Evolutionary conservation across 768 basidiomycete species (phyloP).

Genomic region (Serendipita vermifera): DNA sequence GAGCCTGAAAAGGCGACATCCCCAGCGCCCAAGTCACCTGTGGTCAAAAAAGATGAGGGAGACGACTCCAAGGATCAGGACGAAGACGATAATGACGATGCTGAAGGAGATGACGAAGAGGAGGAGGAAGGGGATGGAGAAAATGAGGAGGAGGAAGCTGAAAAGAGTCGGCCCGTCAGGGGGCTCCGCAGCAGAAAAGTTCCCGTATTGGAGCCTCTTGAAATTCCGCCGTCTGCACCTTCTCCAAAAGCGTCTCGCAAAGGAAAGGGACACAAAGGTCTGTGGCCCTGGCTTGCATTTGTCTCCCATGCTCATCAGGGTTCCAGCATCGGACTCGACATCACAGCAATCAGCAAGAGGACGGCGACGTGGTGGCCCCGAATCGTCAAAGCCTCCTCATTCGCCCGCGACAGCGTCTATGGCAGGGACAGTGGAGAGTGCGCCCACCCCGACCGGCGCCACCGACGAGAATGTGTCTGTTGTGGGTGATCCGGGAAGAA

Average conservation of each 20-base stretch:
- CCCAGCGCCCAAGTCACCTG: neutral
- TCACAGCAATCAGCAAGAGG: neutral
- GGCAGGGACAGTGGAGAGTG: neutral
- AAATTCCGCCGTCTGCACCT: neutral
- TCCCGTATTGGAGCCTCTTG: neutral
- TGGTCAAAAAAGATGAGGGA: neutral
- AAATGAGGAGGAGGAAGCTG: neutral
- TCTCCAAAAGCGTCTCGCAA: neutral
- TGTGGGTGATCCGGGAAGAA: neutral
- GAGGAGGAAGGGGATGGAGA: neutral
- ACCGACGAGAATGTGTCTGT: neutral
- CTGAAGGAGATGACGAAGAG: neutral
- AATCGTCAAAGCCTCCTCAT: neutral
- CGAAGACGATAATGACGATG: neutral
- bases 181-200: neutral
- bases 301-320: neutral
- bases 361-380: neutral
- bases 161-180: neutral
- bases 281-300: neutral
- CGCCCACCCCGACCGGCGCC: neutral
- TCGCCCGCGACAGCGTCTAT: neutral
- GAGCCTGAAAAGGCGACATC: neutral
- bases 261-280: neutral
- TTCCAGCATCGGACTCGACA: neutral
- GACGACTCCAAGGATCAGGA: neutral